Evolutionary conservation across 805 yeast genomes (phyloP), one percentile per base, ranked within the genome.

Genomic region (Yamadazyma paraphyllophila): DNA sequence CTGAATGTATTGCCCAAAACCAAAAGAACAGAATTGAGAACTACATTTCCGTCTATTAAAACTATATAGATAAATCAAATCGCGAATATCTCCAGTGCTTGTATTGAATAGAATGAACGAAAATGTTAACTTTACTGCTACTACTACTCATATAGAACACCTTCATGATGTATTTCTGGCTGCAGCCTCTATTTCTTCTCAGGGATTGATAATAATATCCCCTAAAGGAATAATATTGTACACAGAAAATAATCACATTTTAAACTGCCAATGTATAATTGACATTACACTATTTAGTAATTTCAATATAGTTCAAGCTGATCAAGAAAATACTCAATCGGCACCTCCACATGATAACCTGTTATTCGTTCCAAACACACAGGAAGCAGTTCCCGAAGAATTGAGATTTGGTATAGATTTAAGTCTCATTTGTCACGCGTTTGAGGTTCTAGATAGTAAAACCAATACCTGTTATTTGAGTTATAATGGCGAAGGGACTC

Each of bases 1-100:
- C 98, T 41, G 99, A 94, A 72, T 94, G 99, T 74, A 94, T 94
- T 71, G 97, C 98, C 27, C 99, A 95, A 67, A 91, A 90, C 64
- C 99, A 94, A 76, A 88, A 90, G 72, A 95, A 88, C 62, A 81
- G 97, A 66, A 88, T 94, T 54, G 83, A 85, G 58, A 88, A 88
- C 65, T 95, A 90, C 65, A 90, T 95, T 49, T 74, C 95, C 36
- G 97, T 92, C 34, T 89, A 83, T 57, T 90, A 71, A 43, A 24
- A 37, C 27, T 37, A 13, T 37, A 37, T 37, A 37, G 40, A 37
- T 37, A 37, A 36, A 20, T 20, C 24, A 20, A 20, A 20, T 13
- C 27, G 40, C 40, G 40, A 26, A 37, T 25, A 37, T 26, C 32
- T n/a, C 14, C 7, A 13, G 9, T 4, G 26, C 12, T 6, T 35